A percentile compares a stretch with the other conserved stretches of the same genome.
These are phyloP conservation scores for Chaetomium sp. DNA, from an alignment of 2,329 filamentous ascomycete species.

Conservation along the genomic window DNA sequence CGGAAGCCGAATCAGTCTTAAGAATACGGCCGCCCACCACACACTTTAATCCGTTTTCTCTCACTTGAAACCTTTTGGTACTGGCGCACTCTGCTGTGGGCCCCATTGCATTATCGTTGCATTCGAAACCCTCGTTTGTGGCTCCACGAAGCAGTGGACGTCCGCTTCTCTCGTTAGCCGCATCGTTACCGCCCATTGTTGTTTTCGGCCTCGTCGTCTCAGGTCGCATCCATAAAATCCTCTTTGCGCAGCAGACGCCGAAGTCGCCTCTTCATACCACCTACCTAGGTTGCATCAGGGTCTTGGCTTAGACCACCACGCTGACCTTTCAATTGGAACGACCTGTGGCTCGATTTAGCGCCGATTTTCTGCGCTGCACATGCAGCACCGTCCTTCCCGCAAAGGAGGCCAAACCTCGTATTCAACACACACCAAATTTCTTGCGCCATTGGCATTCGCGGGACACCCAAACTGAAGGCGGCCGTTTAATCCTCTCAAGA, in stretches of 20 bases:
- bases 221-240: conserved; percentile 2
- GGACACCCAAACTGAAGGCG: neutral
- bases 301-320: neutral
- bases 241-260: neutral
- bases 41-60: conserved; percentile 17
- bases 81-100: conserved; percentile 2
- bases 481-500: neutral
- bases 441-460: conserved; percentile 5
- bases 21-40: conserved; percentile 25
- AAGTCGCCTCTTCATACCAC: neutral
- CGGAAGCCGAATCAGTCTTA: conserved; percentile 31
- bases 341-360: conserved; percentile 22
- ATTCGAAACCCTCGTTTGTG: conserved; percentile 24
- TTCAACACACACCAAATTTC: conserved; percentile 22
- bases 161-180: neutral
- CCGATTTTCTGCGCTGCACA: conserved; percentile 20
- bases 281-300: neutral
- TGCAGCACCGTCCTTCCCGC: conserved; percentile 20
- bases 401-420: conserved; percentile 27
- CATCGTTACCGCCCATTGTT: neutral
- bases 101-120: conserved; percentile 15
- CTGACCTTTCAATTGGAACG: neutral
- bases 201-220: neutral
- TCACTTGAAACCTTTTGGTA: conserved; percentile 25
- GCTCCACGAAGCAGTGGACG: conserved; percentile 12